phyloP scores from a whole-genome alignment of 2,329 filamentous ascomycete species.

The Colletotrichum sp. region DNA sequence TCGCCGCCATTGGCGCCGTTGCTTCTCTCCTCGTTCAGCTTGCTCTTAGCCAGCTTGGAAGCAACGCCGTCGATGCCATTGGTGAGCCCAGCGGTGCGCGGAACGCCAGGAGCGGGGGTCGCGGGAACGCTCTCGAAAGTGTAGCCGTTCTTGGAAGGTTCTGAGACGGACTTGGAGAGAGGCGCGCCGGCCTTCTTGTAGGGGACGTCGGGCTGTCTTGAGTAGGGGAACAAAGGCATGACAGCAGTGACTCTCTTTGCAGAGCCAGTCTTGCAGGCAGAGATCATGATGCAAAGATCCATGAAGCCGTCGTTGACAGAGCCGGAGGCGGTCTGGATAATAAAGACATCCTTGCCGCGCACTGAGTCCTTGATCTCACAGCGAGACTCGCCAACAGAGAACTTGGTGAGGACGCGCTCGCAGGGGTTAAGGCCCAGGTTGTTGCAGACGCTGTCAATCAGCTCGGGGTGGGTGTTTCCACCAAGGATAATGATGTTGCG shows the following conservation, averaged over 20 bases:
- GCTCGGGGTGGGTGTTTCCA: constrained; percentile 88
- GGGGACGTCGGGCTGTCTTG: constrained; percentile 91
- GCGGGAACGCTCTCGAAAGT: constrained; percentile 93
- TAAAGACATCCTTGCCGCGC: constrained; percentile 97
- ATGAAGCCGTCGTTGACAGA: constrained; percentile 96
- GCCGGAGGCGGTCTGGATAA: constrained; percentile 91
- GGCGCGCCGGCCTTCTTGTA: constrained; percentile 97
- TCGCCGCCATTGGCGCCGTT: constrained; percentile 31
- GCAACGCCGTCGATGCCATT: constrained; percentile 75
- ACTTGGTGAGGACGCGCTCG: constrained; percentile 86
- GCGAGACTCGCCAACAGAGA: constrained; percentile 92
- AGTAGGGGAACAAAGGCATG: constrained; percentile 90
- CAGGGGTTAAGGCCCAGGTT: constrained; percentile 87
- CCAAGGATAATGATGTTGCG: constrained; percentile 94
- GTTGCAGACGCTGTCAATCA: constrained; percentile 86
- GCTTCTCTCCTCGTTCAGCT: constrained; percentile 55
- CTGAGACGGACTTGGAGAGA: constrained; percentile 71
- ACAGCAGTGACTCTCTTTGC: constrained; percentile 93
- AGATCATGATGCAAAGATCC: constrained; percentile 97
- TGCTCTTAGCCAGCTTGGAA: constrained; percentile 73
- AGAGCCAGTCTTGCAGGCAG: constrained; percentile 94
- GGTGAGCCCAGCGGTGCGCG: constrained; percentile 68
- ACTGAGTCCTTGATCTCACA: constrained; percentile 97
- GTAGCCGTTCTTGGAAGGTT: constrained; percentile 63
- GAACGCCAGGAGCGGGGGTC: constrained; percentile 77